A percentile compares a stretch with the other conserved stretches of the same genome.
Evolutionary conservation across 2,329 filamentous ascomycete species (phyloP).

Genomic region (Akanthomyces uredinophilus): DNA sequence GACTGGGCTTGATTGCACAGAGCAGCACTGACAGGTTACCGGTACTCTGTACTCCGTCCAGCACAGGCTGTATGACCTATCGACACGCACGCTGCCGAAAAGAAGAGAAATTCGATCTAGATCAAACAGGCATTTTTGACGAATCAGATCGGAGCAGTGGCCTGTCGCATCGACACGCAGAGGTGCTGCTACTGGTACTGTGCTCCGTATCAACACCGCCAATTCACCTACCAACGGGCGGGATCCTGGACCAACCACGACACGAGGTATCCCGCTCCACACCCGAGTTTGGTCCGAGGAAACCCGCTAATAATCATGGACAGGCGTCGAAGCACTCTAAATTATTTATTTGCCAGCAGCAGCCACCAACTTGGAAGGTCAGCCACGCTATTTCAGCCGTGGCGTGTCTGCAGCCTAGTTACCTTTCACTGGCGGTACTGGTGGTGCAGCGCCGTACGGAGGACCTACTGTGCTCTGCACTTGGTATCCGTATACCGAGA

Average conservation of each 20-base stretch:
- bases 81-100: background rate
- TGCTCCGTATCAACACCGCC: too few species aligned
- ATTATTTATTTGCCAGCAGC: too few species aligned
- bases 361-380: too few species aligned
- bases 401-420: background rate
- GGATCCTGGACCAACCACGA: constrained; percentile 6
- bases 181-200: background rate
- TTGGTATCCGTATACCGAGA: too few species aligned
- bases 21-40: background rate
- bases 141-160: background rate
- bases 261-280: background rate
- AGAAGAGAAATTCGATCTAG: background rate
- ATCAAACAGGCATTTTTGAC: background rate
- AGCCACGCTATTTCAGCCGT: background rate
- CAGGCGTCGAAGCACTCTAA: too few species aligned
- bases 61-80: background rate
- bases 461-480: too few species aligned
- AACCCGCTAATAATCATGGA: background rate
- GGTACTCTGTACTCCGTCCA: too few species aligned
- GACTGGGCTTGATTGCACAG: background rate
- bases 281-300: constrained; percentile 1
- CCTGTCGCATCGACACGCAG: background rate
- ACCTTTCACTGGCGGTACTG: too few species aligned
- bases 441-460: too few species aligned
- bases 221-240: background rate